phyloP scores from a whole-genome alignment of 768 basidiomycete genomes.

The Macrolepiota fuliginosa region DNA sequence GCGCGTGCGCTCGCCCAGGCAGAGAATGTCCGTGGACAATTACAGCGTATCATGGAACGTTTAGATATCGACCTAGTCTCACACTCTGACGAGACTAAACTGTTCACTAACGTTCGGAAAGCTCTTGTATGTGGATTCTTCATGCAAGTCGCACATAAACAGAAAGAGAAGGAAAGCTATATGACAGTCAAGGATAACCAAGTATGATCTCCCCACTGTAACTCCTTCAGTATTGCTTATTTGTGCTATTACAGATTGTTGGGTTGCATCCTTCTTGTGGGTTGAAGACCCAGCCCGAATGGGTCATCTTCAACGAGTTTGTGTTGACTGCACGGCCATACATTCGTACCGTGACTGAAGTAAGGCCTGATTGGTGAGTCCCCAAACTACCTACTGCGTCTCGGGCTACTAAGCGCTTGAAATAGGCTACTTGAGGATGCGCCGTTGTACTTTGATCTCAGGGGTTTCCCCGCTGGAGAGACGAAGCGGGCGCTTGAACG shows the following conservation, averaged over 20 bases:
- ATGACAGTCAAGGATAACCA: conserved; percentile 95
- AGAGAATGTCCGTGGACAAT: conserved; percentile 88
- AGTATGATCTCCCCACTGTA: conserved; percentile 34
- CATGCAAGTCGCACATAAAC: conserved; percentile 97
- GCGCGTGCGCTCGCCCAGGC: conserved; percentile 82
- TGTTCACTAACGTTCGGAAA: conserved; percentile 73
- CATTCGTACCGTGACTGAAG: conserved; percentile 89
- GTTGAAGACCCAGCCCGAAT: conserved; percentile 79
- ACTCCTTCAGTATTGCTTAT: background rate
- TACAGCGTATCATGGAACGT: conserved; percentile 89
- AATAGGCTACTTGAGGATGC: conserved; percentile 34
- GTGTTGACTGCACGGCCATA: conserved; percentile 86
- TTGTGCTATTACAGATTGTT: conserved; percentile 45
- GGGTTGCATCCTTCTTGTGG: conserved; percentile 82
- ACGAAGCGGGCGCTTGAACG: conserved; percentile 64
- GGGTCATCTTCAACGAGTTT: conserved; percentile 85
- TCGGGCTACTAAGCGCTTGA: conserved; percentile 3
- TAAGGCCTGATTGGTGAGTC: conserved; percentile 78
- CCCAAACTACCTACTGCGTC: background rate
- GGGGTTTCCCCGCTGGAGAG: conserved; percentile 64
- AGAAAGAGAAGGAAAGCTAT: conserved; percentile 87
- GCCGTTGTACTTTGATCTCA: conserved; percentile 65
- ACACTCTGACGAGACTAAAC: conserved; percentile 63
- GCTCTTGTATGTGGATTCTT: conserved; percentile 93
- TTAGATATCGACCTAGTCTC: conserved; percentile 78